Conservation (phyloP, 78 protist genomes). For the Planoprotostelium fungivorum region DNA sequence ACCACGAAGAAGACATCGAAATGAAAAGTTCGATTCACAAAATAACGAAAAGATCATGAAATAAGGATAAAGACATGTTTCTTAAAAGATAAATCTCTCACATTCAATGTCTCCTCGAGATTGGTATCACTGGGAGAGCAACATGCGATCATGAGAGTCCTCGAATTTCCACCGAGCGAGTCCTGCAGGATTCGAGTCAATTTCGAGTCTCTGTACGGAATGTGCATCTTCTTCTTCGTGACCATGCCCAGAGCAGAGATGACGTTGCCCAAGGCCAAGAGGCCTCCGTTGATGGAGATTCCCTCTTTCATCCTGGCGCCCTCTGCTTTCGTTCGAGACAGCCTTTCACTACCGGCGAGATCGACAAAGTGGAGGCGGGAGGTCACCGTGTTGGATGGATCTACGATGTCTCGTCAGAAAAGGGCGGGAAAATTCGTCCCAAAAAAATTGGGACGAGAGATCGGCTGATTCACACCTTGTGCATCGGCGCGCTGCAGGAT, state of each 20-base stretch:
- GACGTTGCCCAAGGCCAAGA: conserved; percentile 93
- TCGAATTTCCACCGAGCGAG: conserved; percentile 91
- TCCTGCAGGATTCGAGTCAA: conserved; percentile 97
- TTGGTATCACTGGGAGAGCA: conserved; percentile 65
- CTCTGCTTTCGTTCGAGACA: conserved; percentile 56
- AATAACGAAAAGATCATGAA: no score
- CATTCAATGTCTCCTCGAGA: conserved; percentile 78
- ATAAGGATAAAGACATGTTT: not conserved
- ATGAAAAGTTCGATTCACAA: no score
- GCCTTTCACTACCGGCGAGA: conserved; percentile 93
- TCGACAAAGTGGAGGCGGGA: conserved; percentile 78
- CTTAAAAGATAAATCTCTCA: conserved; percentile 9
- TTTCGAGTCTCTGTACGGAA: conserved; percentile 96
- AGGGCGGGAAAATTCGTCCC: not conserved
- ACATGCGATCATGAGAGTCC: conserved; percentile 91
- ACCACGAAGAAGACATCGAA: no score
- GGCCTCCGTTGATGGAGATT: conserved; percentile 88
- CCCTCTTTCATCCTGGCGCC: conserved; percentile 76
- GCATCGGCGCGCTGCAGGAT: conserved; percentile 2
- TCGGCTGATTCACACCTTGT: not conserved
- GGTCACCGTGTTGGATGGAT: not conserved
- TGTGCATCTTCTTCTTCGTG: conserved; percentile 24
- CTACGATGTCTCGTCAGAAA: no score
- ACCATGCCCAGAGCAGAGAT: conserved; percentile 82
- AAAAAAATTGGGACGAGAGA: not conserved